Evolutionary conservation across 768 basidiomycete genomes (phyloP).

Genomic region (Leucosporidium yakuticum): DNA sequence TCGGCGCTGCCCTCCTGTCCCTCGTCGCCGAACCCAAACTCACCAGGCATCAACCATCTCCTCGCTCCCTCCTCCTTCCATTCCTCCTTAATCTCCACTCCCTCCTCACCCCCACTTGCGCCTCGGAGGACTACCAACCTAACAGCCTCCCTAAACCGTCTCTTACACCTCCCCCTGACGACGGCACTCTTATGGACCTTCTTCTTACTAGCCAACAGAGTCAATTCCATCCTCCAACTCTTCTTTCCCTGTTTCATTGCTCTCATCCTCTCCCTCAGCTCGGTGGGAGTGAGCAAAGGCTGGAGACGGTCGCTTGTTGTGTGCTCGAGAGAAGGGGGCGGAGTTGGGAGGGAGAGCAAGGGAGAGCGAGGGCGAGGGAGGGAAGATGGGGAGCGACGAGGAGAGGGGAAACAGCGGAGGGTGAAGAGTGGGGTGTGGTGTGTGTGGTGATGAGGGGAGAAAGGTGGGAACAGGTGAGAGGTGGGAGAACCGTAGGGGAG

Average conservation of each 20-base stretch:
- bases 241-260: not conserved
- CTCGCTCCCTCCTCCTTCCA: slow-evolving; percentile 13
- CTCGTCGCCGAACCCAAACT: not conserved
- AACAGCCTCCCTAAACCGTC: slow-evolving; percentile 23
- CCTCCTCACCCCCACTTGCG: not conserved
- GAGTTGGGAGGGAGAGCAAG: too few relatives aligned
- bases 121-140: slow-evolving; percentile 25
- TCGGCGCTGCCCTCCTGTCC: not conserved
- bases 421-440: too few relatives aligned
- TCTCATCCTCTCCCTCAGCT: not conserved
- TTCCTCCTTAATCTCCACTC: slow-evolving; percentile 12
- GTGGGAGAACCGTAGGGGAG: too few relatives aligned
- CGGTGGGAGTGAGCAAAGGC: too few relatives aligned
- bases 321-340: too few relatives aligned
- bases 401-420: too few relatives aligned
- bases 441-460: too few relatives aligned
- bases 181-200: slow-evolving; percentile 28
- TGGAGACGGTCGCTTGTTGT: too few relatives aligned
- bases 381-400: too few relatives aligned
- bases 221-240: slow-evolving; percentile 22
- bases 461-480: too few relatives aligned
- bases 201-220: slow-evolving; percentile 27
- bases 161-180: slow-evolving; percentile 17
- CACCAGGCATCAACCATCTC: slow-evolving; percentile 21
- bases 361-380: too few relatives aligned